Base-by-base conservation (phyloP, 495 filamentous ascomycete species). In the Lophiotrema nucula region DNA sequence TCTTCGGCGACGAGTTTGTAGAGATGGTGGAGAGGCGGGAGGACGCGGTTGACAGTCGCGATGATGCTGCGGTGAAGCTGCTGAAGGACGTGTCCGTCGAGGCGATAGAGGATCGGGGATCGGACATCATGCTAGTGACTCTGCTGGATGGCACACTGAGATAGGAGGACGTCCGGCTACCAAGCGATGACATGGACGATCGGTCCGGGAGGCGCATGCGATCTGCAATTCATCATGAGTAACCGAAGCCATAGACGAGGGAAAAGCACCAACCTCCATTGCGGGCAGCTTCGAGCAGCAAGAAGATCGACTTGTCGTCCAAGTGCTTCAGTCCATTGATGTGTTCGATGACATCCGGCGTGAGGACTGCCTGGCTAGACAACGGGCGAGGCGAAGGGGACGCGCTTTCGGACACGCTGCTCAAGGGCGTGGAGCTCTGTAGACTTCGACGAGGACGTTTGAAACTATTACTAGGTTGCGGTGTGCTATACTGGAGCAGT, bases 321-420 rank as follows among this genome's bases (percentile, higher is more conserved):
- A 66, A 50, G 45, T 66, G 63, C 49, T 62, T 66, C 24, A 66
- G 42, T 19, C 47, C 63, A 47, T 66, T 58, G 27, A 66, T 62
- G 54, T 62, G 58, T 19, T 62, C 53, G 41, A 66, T 58, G 18
- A 66, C 58, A 16, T 66, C 63, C 8, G 51, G 56, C 12, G 62
- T 65, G 44, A 66, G 52, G 13, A 24, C 26, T 0, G 47, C 33
- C 33, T 65, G 62, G 46, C 53, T 35, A 18, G 62, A 56, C 26
- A 58, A 15, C 31, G 31, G 57, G 26, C 53, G 47, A 5, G 63
- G 63, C 13, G 63, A 61, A 1, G 63, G 63, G 47, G 63, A 62
- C 47, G 63, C 58, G 53, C 57, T 53, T 51, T 66, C 63, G 31
- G 58, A 56, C 42, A 62, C 63, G 48, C 55, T 54, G 42, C 53